Evolutionary conservation across 805 yeast species (phyloP).

Genomic region (Jamesozyma gamospora): DNA sequence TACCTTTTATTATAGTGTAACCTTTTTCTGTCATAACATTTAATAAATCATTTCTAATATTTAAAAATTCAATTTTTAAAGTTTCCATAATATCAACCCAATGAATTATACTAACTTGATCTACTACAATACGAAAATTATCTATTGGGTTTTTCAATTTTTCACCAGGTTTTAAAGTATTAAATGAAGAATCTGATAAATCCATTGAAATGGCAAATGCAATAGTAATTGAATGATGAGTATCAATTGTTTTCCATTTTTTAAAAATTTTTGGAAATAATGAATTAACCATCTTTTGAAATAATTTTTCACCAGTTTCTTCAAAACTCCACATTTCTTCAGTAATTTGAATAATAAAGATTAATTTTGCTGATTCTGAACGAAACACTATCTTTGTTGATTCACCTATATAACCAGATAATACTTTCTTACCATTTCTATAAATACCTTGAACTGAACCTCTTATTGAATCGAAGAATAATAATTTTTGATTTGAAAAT

Average conservation of each 20-base stretch:
- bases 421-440: constrained; percentile 54
- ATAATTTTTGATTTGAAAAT: constrained; percentile 52
- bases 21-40: constrained; percentile 31
- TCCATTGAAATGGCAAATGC: constrained; percentile 78
- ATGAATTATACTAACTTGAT: constrained; percentile 76
- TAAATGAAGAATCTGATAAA: constrained; percentile 39
- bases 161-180: constrained; percentile 59
- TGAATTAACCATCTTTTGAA: constrained; percentile 86
- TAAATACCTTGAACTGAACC: constrained; percentile 53
- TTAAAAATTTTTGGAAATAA: constrained; percentile 81
- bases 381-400: constrained; percentile 76
- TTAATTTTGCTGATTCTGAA: constrained; percentile 79
- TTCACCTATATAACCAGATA: constrained; percentile 67
- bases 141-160: constrained; percentile 59
- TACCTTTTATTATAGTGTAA: constrained; percentile 39
- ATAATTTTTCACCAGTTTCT: constrained; percentile 89
- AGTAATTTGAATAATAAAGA: constrained; percentile 79
- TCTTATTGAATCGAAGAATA: constrained; percentile 53
- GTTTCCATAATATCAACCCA: constrained; percentile 93
- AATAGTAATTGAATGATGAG: constrained; percentile 86
- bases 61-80: constrained; percentile 72
- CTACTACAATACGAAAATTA: constrained; percentile 88
- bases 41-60: constrained; percentile 66
- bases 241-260: constrained; percentile 75
- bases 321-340: constrained; percentile 98